Conservation (phyloP, 2,329 filamentous ascomycete genomes). For the Tolypocladium ovalisporum region DNA sequence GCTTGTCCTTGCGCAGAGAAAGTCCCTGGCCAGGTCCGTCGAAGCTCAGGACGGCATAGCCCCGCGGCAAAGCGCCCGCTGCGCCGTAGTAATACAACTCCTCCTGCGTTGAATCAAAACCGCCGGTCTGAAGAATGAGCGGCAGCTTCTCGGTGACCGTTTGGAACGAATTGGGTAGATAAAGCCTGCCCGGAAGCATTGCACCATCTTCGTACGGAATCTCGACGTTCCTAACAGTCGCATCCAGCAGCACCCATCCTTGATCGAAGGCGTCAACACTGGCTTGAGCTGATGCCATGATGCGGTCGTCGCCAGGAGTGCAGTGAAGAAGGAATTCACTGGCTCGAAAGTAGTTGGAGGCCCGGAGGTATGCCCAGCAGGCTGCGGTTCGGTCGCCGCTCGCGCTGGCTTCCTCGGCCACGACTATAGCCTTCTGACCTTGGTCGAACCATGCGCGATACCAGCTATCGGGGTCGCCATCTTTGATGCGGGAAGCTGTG, state of each 20-base stretch:
- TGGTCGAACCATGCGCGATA: conserved; percentile 19
- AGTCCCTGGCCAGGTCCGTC: conserved; percentile 36
- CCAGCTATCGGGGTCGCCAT: conserved; percentile 28
- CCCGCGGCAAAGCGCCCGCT: conserved; percentile 13
- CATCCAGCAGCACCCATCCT: conserved; percentile 17
- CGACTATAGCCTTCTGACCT: conserved; percentile 17
- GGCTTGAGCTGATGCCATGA: conserved; percentile 14
- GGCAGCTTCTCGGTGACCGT: conserved; percentile 18
- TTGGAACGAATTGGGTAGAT: conserved; percentile 15
- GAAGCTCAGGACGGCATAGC: conserved; percentile 32
- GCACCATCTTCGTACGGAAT: conserved; percentile 25
- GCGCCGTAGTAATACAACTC: conserved; percentile 26
- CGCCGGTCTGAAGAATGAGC: conserved; percentile 22
- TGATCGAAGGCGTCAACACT: conserved; percentile 14
- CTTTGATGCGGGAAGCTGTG: conserved; percentile 23
- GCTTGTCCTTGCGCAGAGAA: conserved; percentile 14
- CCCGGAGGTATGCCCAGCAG: conserved; percentile 24
- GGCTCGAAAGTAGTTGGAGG: conserved; percentile 28
- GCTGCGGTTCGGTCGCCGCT: conserved; percentile 19
- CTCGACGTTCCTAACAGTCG: conserved; percentile 14
- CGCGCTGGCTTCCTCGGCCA: conserved; percentile 21
- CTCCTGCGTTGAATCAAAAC: conserved; percentile 26
- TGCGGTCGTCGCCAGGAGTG: conserved; percentile 12
- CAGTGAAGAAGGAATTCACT: conserved; percentile 19
- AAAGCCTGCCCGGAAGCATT: conserved; percentile 25